phyloP scores from a whole-genome alignment of 805 yeast species.

The Candida easanensis region DNA sequence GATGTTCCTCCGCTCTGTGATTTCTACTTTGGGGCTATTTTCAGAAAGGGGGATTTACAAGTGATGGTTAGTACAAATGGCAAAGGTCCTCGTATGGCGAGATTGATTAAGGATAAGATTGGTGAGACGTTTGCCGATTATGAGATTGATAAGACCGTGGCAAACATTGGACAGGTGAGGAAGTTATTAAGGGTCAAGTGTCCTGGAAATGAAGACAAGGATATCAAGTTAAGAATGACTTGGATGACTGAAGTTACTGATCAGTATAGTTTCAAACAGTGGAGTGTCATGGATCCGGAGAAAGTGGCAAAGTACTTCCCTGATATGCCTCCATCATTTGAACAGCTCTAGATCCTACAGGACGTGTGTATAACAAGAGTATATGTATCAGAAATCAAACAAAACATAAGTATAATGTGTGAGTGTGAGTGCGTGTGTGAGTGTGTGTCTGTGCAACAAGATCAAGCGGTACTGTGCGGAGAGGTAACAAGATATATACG shows the following conservation, averaged over 20 bases:
- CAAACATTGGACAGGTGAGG: slow-evolving; percentile 56
- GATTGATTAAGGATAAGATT: slow-evolving; percentile 55
- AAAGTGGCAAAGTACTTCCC: slow-evolving; percentile 38
- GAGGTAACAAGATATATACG: too few species aligned
- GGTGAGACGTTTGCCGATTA: slow-evolving; percentile 38
- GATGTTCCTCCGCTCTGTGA: slow-evolving; percentile 85
- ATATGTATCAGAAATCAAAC: neutral
- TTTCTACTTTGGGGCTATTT: slow-evolving; percentile 80
- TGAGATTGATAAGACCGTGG: slow-evolving; percentile 53
- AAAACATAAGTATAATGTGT: neutral
- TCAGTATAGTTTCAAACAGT: slow-evolving; percentile 50
- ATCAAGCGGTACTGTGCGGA: too few species aligned
- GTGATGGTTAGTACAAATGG: slow-evolving; percentile 85
- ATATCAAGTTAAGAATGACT: slow-evolving; percentile 61
- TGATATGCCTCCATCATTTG: slow-evolving; percentile 40
- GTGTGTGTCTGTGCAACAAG: too few species aligned
- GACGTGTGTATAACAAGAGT: neutral
- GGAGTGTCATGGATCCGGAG: slow-evolving; percentile 45
- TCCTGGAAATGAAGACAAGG: slow-evolving; percentile 43
- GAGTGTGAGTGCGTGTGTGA: neutral
- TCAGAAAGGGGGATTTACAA: slow-evolving; percentile 68
- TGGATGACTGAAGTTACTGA: slow-evolving; percentile 71
- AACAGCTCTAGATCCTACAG: slow-evolving; percentile 4
- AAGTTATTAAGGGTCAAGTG: slow-evolving; percentile 43
- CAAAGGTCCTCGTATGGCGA: slow-evolving; percentile 72